Base-by-base conservation (phyloP, 768 basidiomycete genomes). In the Amanita pallidorosea region DNA sequence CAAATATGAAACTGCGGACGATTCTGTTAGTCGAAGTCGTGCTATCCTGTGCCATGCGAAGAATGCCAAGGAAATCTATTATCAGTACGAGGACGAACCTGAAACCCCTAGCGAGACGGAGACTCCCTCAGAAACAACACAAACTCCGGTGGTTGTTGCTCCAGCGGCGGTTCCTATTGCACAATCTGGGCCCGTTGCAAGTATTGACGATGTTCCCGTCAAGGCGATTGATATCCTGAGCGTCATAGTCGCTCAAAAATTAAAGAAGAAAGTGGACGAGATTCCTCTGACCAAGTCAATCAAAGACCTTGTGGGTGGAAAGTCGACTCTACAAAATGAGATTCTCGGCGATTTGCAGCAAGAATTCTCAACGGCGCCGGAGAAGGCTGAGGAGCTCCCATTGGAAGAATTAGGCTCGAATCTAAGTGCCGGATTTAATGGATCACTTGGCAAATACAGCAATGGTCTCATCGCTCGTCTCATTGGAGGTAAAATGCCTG, bases 311-410 rank as follows among this genome's bases (percentile, higher is more conserved):
- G 94, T 96, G 42, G 92, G 92, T 25, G 96, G 96, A 56, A 99
- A 99, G 69, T 98, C 95, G 15, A 99, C 96, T 0, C 74, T 99
- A 53, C 96, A 98, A 69, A 99, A 99, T 65, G 96, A 99, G 65
- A 97, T 99, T 55, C 72, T 99, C 40, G 96, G 96, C 43, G 96
- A 98, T 63, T 76, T 99, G 35, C 93, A 96, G 62, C 80, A 90
- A 59, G 96, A 99, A 65, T 99, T 99, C 65, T 60, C 83, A 4
- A 88, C 90, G 7, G 91, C 95, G 1, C 96, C 96, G 0, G 96
- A 99, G 72, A 99, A 98, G 72, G 93, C 89, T 8, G 96, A 99
- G 65, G 96, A 99, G 60, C 77, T 99, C 37, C 86, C 96, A 33
- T 80, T 99, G 45, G 93, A 97, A 58, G 96, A 99, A 63, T 82